Base-by-base conservation (phyloP, 768 basidiomycete species). In the Calocybe cyanea region DNA sequence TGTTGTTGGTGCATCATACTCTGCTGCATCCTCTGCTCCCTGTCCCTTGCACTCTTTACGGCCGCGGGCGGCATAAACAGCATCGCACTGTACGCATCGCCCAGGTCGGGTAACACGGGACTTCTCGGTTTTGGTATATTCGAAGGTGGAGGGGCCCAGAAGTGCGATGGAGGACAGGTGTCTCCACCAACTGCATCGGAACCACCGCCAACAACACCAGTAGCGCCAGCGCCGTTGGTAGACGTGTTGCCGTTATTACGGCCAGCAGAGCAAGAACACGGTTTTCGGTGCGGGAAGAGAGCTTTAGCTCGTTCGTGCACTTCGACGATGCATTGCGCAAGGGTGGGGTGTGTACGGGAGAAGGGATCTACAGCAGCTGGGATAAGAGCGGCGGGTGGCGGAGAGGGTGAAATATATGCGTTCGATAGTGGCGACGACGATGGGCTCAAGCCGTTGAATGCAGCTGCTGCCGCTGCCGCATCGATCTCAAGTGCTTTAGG, bases 271-370 rank as follows among this genome's bases (percentile, higher is more conserved):
- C 74, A 75, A 41, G 65, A 63, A 49, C 73, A 76, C 1, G 69
- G 71, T 43, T 74, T 73, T 17, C 71, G 64, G 21, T 68, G 54
- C 9, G 71, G 73, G 62, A 68, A 71, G 46, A 72, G 61, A 3
- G 63, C 55, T 25, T 65, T 67, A 6, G 72, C 72, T 19, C 72
- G 62, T 41, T 73, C 65, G 46, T 76, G 72, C 2, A 69, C 71
- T 53, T 76, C 74, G 13, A 66, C 68, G 38, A 75, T 72, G 44
- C 73, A 77, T 46, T 75, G 75, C 5, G 64, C 59, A 17, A 76
- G 60, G 45, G 64, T 68, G 19, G 60, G 65, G 51, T 77, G 76
- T 3, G 71, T 64, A 7, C 61, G 55, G 1, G 56, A 43, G 55
- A 76, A 76, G 13, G 72, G 62, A 49, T 74, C 73, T 11, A 11